Evolutionary conservation across 306 rosid species (phyloP).

Genomic region (Vigna trinervia): DNA sequence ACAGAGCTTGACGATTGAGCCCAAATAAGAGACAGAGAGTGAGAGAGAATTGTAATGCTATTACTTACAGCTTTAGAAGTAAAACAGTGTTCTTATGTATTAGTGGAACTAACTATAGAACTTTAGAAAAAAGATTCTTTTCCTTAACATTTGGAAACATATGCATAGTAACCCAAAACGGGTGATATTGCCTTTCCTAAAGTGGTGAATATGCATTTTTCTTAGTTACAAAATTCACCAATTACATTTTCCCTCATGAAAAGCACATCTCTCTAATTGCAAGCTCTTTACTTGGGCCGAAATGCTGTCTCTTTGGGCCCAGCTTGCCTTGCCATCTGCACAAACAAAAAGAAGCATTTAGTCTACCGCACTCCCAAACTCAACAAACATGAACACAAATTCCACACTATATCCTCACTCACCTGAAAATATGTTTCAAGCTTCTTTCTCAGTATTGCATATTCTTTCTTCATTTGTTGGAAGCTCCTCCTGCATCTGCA

Average conservation of each 20-base stretch:
- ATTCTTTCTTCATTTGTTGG: constrained; percentile 86
- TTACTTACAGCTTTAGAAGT: not conserved
- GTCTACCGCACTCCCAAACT: not conserved
- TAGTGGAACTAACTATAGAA: constrained; percentile 12
- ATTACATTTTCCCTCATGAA: constrained; percentile 31
- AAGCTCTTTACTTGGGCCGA: constrained; percentile 53
- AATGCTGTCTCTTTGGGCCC: constrained; percentile 62
- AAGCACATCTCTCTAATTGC: not conserved
- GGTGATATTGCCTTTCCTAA: not conserved
- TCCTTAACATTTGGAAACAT: constrained; percentile 21
- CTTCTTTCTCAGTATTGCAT: constrained; percentile 73
- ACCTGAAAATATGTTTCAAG: constrained; percentile 95
- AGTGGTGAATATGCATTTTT: constrained; percentile 34
- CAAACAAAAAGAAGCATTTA: not conserved
- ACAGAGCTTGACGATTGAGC: no score
- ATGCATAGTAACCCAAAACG: constrained; percentile 22
- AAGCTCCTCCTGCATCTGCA: constrained; percentile 78
- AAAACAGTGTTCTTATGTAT: constrained; percentile 2
- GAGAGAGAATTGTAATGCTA: constrained; percentile 2
- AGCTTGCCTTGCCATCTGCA: constrained; percentile 73
- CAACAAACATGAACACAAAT: not conserved
- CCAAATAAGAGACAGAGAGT: not conserved
- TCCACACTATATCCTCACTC: not conserved
- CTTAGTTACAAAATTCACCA: constrained; percentile 42
- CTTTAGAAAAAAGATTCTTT: constrained; percentile 16